Evolutionary conservation across 768 basidiomycete genomes (phyloP).

Genomic region (Podaxis sp.): DNA sequence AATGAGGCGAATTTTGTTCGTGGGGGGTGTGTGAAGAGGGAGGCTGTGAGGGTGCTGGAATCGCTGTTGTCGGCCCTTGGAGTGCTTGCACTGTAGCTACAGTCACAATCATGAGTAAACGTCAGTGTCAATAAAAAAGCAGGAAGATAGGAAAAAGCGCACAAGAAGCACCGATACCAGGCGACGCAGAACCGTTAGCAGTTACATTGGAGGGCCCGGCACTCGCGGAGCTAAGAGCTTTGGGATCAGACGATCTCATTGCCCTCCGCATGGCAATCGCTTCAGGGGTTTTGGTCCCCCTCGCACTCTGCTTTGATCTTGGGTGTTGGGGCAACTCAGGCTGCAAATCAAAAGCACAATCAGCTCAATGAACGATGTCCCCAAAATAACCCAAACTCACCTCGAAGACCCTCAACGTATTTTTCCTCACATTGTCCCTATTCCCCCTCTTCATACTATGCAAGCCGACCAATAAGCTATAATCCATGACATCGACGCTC

Average conservation of each 20-base stretch:
- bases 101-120: background rate
- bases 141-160: background rate
- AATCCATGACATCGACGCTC: conserved; percentile 89
- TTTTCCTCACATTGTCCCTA: conserved; percentile 84
- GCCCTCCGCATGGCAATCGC: conserved; percentile 83
- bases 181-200: background rate
- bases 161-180: background rate
- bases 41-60: background rate
- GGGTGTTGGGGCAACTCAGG: conserved; percentile 62
- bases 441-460: conserved; percentile 92
- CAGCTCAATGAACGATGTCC: background rate
- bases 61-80: background rate
- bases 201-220: background rate
- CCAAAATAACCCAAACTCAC: conserved; percentile 35
- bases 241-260: conserved; percentile 78
- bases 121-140: background rate
- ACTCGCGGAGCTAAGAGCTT: conserved; percentile 42
- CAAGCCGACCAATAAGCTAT: conserved; percentile 89
- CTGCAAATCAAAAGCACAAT: conserved; percentile 27
- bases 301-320: conserved; percentile 58
- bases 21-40: background rate
- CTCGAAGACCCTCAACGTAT: conserved; percentile 89
- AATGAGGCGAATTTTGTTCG: conserved; percentile 12
- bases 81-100: background rate
- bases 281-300: conserved; percentile 58